Base-by-base conservation (phyloP, 371 early-diverging fungal genomes). In the Coemansia sp. region DNA sequence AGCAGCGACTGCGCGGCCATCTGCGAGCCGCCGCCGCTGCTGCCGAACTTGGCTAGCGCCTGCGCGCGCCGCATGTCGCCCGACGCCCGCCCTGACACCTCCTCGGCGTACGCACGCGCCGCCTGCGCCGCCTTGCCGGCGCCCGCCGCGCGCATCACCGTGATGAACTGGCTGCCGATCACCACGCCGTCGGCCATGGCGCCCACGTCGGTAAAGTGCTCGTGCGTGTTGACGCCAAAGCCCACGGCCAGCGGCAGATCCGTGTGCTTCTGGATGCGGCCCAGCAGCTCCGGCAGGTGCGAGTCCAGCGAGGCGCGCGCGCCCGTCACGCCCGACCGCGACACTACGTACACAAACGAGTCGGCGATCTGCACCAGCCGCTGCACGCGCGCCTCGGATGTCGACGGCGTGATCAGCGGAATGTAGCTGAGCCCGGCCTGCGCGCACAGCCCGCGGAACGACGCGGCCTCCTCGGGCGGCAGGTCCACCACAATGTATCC, bases 401-500 rank as follows among this genome's bases (percentile, higher is more conserved):
- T 97, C 14, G 93, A 87, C 31, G 99, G 99, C 0, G 99, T 91
- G 61, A 98, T 89, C 61, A 98, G 81, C 38, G 99, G 99, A 52
- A 98, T 83, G 76, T 94, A 96, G 53, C 92, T 90, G 55, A 96
- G 81, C 81, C 92, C 93, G 59, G 89, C 68, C 61, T 85, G 83
- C 42, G 64, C 75, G 80, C 93, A 92, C 53, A 84, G 70, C 51
- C 77, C 80, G 55, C 95, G 85, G 87, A 97, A 97, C 43, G 79
- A 72, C 50, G 83, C 83, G 20, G 94, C 90, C 81, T 97, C 99
- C 80, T 97, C 97, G 16, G 97, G 97, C 26, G 99, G 99, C 55
- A 97, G 80, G 77, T 98, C 99, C 10, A 97, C 97, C 49, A 95
- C 83, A 76, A 98, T 95, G 70, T 94, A 96, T n/a, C 99, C 99